Evolutionary conservation across 2,329 filamentous ascomycete species (phyloP).

Genomic region (Neofusicoccum sp.): DNA sequence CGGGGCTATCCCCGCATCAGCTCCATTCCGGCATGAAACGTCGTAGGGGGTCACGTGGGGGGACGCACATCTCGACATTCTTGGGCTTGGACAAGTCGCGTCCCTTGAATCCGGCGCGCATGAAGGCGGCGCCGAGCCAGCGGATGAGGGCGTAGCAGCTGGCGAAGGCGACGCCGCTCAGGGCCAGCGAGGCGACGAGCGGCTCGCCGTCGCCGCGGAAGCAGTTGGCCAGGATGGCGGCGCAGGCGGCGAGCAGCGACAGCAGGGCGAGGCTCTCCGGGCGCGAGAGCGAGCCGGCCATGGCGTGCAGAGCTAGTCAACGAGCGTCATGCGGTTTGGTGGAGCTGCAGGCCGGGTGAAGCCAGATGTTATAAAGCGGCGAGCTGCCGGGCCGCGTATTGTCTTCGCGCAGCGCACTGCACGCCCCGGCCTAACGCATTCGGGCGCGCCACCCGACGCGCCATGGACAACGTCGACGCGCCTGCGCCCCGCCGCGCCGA

Average conservation of each 20-base stretch:
- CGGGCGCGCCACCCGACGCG: not conserved
- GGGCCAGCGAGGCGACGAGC: constrained; percentile 80
- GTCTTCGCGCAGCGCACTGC: constrained; percentile 2
- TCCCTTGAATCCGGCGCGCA: constrained; percentile 83
- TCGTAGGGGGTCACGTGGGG: constrained; percentile 10
- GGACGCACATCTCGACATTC: constrained; percentile 68
- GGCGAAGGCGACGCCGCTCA: constrained; percentile 80
- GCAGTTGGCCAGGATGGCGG: constrained; percentile 74
- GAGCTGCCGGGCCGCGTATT: constrained; percentile 12
- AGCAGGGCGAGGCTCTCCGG: constrained; percentile 59
- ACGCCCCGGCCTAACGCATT: not conserved
- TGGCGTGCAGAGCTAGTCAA: constrained; percentile 19
- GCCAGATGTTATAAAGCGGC: constrained; percentile 17
- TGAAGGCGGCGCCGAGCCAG: constrained; percentile 90
- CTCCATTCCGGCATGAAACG: constrained; percentile 8
- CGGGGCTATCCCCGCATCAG: constrained; percentile 57
- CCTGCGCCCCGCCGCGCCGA: constrained; percentile 7
- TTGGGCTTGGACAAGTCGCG: constrained; percentile 80
- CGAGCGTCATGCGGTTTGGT: constrained; percentile 6
- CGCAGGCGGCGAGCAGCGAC: constrained; percentile 65
- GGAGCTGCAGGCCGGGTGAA: constrained; percentile 8
- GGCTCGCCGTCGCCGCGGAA: constrained; percentile 85
- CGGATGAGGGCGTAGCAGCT: constrained; percentile 81
- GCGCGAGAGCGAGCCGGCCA: constrained; percentile 44
- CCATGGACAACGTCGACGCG: constrained; percentile 14